These are phyloP conservation scores for Oligophagozyma castellii DNA, from an alignment of 1,139 yeast genomes.

Conservation along the genomic window DNA sequence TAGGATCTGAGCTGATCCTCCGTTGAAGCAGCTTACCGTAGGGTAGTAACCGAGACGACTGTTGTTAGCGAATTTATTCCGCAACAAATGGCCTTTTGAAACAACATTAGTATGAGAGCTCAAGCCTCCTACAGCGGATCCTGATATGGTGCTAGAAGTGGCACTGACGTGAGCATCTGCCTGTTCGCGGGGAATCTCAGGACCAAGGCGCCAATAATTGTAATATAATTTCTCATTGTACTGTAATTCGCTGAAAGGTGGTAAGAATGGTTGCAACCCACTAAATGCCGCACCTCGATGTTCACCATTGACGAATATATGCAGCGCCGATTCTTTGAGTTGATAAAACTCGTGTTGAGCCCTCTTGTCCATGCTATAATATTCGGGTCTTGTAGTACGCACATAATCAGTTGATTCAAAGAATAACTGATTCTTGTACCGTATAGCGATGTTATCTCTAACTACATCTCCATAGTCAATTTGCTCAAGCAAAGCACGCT, in stretches of 20 bases:
- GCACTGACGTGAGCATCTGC: not conserved
- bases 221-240: slow-evolving; percentile 28
- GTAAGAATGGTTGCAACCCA: slow-evolving; percentile 62
- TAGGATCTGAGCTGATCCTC: slow-evolving; percentile 46
- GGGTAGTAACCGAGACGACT: slow-evolving; percentile 87
- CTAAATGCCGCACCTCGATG: slow-evolving; percentile 52
- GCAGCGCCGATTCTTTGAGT: slow-evolving; percentile 28
- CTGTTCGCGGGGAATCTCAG: too few species aligned
- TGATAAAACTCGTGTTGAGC: slow-evolving; percentile 18
- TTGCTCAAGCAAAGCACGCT: slow-evolving; percentile 18
- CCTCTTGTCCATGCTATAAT: slow-evolving; percentile 17
- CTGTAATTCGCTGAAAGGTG: slow-evolving; percentile 46
- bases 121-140: not conserved
- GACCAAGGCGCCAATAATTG: slow-evolving; percentile 29
- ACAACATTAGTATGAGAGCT: slow-evolving; percentile 3
- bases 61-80: slow-evolving; percentile 44
- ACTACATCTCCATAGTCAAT: slow-evolving; percentile 26
- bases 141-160: not conserved
- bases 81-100: slow-evolving; percentile 25
- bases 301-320: slow-evolving; percentile 67
- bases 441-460: slow-evolving; percentile 81
- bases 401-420: slow-evolving; percentile 83
- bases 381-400: slow-evolving; percentile 37
- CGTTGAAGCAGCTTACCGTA: slow-evolving; percentile 68
- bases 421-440: slow-evolving; percentile 63